Conservation (phyloP, 73 alveolate species). For the Halteria grandinella region DNA sequence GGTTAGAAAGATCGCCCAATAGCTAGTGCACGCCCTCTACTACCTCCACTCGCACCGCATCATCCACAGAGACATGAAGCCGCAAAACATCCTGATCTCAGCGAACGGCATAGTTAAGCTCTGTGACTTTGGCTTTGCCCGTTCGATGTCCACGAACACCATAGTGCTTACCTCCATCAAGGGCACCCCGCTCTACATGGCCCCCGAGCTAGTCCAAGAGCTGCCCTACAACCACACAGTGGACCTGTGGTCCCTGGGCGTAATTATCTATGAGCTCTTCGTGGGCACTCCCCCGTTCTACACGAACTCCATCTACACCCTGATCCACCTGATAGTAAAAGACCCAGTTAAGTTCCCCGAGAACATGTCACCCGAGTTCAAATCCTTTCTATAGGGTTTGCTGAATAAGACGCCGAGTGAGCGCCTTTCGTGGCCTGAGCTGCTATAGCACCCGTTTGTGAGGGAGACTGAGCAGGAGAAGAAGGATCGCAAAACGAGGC, state of each 20-base stretch:
- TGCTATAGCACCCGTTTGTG: conserved; percentile 97
- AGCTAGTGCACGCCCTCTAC: conserved; percentile 96
- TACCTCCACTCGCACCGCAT: conserved; percentile 95
- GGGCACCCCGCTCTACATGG: conserved; percentile 99
- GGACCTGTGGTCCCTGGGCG: conserved; percentile 99
- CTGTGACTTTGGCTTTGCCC: conserved; percentile 99
- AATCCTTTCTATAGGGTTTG: conserved; percentile 95
- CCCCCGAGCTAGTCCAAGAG: conserved; percentile 99
- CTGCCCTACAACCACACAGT: conserved; percentile 98
- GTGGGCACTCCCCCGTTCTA: conserved; percentile 99
- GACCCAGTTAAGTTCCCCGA: conserved; percentile 99
- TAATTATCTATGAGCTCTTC: conserved; percentile 98
- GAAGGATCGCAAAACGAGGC: conserved; percentile 85
- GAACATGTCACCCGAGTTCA: conserved; percentile 91
- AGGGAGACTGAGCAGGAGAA: conserved; percentile 95
- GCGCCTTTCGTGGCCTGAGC: conserved; percentile 99
- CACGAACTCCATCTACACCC: conserved; percentile 94
- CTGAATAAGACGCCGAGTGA: conserved; percentile 97
- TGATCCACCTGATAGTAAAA: conserved; percentile 94
- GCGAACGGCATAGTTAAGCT: conserved; percentile 98
- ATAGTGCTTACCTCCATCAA: conserved; percentile 97
- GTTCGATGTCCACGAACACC: conserved; percentile 98
- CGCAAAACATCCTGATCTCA: conserved; percentile 98
- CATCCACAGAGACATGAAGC: conserved; percentile 99
- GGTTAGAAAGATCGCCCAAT: conserved; percentile 97